Percentiles rank a stretch among this genome's conserved stretches.
Evolutionary conservation across 2,329 filamentous ascomycete species (phyloP).

Genomic region (Colletotrichum trifolii): DNA sequence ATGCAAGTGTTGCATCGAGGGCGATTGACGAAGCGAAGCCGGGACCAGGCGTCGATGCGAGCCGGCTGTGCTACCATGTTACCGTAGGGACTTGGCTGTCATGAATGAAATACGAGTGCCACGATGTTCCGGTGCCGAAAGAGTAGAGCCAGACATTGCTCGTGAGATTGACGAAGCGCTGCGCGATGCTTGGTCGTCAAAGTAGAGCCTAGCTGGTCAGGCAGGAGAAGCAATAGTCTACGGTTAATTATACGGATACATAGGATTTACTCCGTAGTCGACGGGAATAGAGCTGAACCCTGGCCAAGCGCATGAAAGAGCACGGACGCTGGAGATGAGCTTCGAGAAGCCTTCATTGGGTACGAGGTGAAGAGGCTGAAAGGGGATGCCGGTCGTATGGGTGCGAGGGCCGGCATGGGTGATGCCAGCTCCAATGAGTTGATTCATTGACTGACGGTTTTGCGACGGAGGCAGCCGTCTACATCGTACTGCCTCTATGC

Average conservation of each 20-base stretch:
- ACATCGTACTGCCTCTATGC: too few species aligned
- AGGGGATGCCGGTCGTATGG: constrained; percentile 28
- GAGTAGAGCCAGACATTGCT: constrained; percentile 21
- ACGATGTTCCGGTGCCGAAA: constrained; percentile 20
- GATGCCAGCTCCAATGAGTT: constrained; percentile 5
- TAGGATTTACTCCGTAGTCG: too few species aligned
- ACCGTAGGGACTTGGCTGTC: constrained; percentile 17
- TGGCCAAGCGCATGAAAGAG: constrained; percentile 33
- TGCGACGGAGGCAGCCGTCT: not conserved
- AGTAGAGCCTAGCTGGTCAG: constrained; percentile 9
- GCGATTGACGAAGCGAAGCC: constrained; percentile 33
- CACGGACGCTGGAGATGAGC: constrained; percentile 38
- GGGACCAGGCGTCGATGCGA: constrained; percentile 11
- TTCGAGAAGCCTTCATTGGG: constrained; percentile 22
- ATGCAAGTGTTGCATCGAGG: constrained; percentile 10
- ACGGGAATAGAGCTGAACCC: constrained; percentile 14
- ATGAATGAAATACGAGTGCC: not conserved
- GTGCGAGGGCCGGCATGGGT: constrained; percentile 26
- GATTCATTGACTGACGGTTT: constrained; percentile 5
- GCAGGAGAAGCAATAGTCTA: not conserved
- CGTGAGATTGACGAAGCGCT: constrained; percentile 34
- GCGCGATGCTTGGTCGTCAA: constrained; percentile 11
- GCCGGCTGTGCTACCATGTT: constrained; percentile 18
- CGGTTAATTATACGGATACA: not conserved
- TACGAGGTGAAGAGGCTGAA: constrained; percentile 34